phyloP scores from a whole-genome alignment of 2,329 filamentous ascomycete species.

The Cladosporium phlei region DNA sequence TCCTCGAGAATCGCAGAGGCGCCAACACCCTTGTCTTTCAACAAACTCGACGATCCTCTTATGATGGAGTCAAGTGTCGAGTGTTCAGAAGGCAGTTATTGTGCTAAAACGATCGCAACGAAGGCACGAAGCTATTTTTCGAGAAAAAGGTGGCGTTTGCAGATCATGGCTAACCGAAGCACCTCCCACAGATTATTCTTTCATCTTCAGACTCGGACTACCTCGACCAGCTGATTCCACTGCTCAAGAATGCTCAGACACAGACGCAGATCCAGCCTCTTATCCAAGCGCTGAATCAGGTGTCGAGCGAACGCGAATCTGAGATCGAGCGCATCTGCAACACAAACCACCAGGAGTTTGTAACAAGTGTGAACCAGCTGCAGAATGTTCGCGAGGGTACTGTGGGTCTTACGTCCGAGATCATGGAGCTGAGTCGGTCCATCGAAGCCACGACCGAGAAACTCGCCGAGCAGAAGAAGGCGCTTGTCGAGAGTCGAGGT shows the following conservation, averaged over 20 bases:
- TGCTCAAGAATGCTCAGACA: slow-evolving; percentile 80
- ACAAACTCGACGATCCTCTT: no score
- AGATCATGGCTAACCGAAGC: slow-evolving; percentile 17
- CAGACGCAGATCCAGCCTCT: slow-evolving; percentile 63
- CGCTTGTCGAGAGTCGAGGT: slow-evolving; percentile 83
- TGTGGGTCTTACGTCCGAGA: slow-evolving; percentile 81
- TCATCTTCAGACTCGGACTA: slow-evolving; percentile 90
- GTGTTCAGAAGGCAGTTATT: no score
- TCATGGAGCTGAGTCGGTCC: slow-evolving; percentile 85
- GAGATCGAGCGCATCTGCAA: slow-evolving; percentile 94
- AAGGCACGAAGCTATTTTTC: no score
- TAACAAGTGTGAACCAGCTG: slow-evolving; percentile 89
- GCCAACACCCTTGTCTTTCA: no score
- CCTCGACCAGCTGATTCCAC: slow-evolving; percentile 89
- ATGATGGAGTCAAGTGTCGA: no score
- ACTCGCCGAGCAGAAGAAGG: slow-evolving; percentile 89
- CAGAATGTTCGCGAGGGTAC: slow-evolving; percentile 87
- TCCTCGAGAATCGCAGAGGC: no score
- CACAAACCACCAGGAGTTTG: slow-evolving; percentile 94
- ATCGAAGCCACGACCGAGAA: slow-evolving; percentile 94
- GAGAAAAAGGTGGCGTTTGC: no score
- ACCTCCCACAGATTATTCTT: slow-evolving; percentile 70
- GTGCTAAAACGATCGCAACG: no score
- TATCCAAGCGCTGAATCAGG: slow-evolving; percentile 71
- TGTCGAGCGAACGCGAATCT: slow-evolving; percentile 78